Conservation (phyloP, 192 early-diverging fungal genomes). For the Tieghemiomyces parasiticus region DNA sequence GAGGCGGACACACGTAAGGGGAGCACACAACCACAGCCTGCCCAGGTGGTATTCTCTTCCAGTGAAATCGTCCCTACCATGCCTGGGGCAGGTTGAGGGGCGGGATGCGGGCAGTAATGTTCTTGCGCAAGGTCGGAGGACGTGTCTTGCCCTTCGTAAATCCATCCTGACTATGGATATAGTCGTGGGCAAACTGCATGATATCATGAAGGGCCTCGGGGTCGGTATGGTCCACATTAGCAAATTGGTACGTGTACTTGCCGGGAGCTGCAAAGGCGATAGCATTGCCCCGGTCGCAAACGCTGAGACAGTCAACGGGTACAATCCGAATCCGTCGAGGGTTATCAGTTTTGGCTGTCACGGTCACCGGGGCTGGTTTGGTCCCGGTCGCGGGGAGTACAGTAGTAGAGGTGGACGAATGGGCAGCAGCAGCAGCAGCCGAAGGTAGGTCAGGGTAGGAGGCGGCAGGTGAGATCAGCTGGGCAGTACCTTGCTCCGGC, state of each 20-base stretch:
- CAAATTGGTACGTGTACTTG: conserved; percentile 8
- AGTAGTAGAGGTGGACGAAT: too few species aligned
- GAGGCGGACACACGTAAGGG: too few species aligned
- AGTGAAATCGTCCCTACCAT: too few species aligned
- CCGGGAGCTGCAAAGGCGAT: conserved; percentile 3
- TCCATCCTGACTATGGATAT: conserved; percentile 6
- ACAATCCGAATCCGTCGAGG: not conserved
- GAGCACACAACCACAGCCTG: too few species aligned
- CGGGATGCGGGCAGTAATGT: not conserved
- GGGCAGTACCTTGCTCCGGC: too few species aligned
- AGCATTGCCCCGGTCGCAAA: conserved; percentile 6
- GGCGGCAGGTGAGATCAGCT: too few species aligned
- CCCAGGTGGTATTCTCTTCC: too few species aligned
- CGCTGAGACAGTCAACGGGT: conserved; percentile 7
- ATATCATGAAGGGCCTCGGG: not conserved
- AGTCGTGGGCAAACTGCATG: conserved; percentile 2
- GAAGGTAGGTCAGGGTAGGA: too few species aligned
- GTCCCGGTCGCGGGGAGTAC: too few species aligned
- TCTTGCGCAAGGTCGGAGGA: conserved; percentile 1
- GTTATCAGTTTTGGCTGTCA: too few species aligned
- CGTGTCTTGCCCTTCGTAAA: not conserved
- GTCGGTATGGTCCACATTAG: conserved; percentile 7
- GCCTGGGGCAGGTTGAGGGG: not conserved
- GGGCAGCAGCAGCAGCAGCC: too few species aligned
- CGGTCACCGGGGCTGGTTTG: too few species aligned